These are phyloP conservation scores for Fusarium foetens DNA, from an alignment of 2,329 filamentous ascomycete species.

Conservation along the genomic window DNA sequence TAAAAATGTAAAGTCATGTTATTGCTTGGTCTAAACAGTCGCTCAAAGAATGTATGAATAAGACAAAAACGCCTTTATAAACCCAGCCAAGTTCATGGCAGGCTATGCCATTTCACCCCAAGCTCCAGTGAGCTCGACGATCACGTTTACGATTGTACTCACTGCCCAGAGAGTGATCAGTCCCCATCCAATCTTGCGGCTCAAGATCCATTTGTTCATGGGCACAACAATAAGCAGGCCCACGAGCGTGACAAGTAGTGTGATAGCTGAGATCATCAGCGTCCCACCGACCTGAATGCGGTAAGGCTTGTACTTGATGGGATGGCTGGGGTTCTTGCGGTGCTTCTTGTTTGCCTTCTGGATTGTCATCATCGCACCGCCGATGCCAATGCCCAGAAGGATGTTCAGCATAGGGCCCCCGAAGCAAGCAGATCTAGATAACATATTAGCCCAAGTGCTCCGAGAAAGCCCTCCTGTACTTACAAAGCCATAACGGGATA, in stretches of 20 bases:
- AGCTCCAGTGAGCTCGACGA: conserved; percentile 75
- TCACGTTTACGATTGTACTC: conserved; percentile 83
- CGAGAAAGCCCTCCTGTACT: conserved; percentile 46
- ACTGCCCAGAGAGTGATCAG: conserved; percentile 83
- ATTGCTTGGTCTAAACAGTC: conserved; percentile 5
- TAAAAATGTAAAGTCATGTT: background rate
- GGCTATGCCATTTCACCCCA: conserved; percentile 51
- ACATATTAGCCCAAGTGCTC: conserved; percentile 7
- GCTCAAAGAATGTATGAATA: background rate
- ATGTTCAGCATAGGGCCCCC: conserved; percentile 99
- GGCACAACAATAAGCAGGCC: conserved; percentile 84
- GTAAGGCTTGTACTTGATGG: conserved; percentile 78
- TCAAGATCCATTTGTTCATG: conserved; percentile 86
- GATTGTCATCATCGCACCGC: conserved; percentile 88
- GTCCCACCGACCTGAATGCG: conserved; percentile 86
- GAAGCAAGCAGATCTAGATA: conserved; percentile 81
- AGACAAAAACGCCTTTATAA: background rate
- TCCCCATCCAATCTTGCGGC: conserved; percentile 80
- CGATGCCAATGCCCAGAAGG: conserved; percentile 90
- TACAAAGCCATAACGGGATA: conserved; percentile 94
- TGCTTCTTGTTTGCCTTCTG: conserved; percentile 73
- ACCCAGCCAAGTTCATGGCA: background rate
- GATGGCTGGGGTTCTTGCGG: conserved; percentile 71
- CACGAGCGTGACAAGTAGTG: conserved; percentile 81
- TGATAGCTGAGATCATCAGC: conserved; percentile 85